A percentile compares a stretch with the other conserved stretches of the same genome.
phyloP scores from a whole-genome alignment of 306 rosid species.

The Pterocarpus macrocarpus region DNA sequence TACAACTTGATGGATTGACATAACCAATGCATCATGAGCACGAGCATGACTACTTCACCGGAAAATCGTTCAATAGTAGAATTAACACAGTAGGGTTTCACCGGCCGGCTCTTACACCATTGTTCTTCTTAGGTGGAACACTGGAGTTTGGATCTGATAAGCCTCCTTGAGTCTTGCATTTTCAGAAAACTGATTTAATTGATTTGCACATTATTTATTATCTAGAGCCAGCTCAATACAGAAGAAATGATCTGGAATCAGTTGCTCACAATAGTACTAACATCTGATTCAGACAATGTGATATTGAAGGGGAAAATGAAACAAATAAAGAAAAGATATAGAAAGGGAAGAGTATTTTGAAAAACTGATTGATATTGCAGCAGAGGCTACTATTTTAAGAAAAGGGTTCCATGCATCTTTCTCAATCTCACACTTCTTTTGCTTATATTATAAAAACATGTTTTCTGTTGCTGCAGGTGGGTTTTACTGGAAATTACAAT shows the following conservation, averaged over 20 bases:
- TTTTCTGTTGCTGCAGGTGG: slow-evolving; percentile 60
- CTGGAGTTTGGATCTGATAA: slow-evolving; percentile 9
- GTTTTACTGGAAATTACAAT: slow-evolving; percentile 88
- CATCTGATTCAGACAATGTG: slow-evolving; percentile 23
- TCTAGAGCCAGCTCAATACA: slow-evolving; percentile 17
- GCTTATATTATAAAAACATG: background rate
- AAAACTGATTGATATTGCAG: slow-evolving; percentile 31
- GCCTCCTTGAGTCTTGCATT: slow-evolving; percentile 4
- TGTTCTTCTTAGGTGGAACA: slow-evolving; percentile 17
- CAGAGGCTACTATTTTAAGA: slow-evolving; percentile 2
- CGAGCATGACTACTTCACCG: slow-evolving; percentile 5
- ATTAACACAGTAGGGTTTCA: slow-evolving; percentile 2
- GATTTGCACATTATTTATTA: slow-evolving; percentile 8
- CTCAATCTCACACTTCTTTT: background rate
- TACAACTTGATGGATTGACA: slow-evolving; percentile 1
- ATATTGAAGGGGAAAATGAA: slow-evolving; percentile 3
- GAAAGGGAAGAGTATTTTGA: slow-evolving; percentile 6
- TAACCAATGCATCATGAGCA: slow-evolving; percentile 27
- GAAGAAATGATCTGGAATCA: slow-evolving; percentile 13
- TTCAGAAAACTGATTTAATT: background rate
- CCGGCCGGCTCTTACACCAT: slow-evolving; percentile 13
- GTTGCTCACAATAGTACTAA: background rate
- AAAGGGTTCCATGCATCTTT: slow-evolving; percentile 40
- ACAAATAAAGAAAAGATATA: slow-evolving; percentile 1
- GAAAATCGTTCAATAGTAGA: background rate